Base-by-base conservation (phyloP, 2,329 filamentous ascomycete species). In the Helicocarpus griseus region DNA sequence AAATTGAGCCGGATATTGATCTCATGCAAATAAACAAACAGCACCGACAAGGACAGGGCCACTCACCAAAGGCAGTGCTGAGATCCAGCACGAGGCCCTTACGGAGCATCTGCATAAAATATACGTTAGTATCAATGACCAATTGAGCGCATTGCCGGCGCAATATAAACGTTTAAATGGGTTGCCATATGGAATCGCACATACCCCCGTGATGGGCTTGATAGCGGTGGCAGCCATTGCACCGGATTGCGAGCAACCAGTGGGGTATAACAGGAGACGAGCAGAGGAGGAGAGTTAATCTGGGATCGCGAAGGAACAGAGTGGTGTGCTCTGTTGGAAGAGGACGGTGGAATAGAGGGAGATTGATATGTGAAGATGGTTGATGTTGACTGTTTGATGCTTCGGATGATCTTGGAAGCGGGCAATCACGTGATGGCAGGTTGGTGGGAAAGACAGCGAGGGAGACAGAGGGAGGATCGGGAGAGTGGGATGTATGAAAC, bases 21-120 rank as follows among this genome's bases (percentile, higher is more conserved):
- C n/a, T n/a, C n/a, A n/a, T n/a, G n/a, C n/a, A n/a, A n/a, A n/a
- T n/a, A n/a, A n/a, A n/a, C n/a, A n/a, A n/a, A n/a, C n/a, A n/a
- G n/a, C n/a, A n/a, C n/a, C n/a, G n/a, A n/a, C n/a, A n/a, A n/a
- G n/a, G n/a, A n/a, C n/a, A n/a, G n/a, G n/a, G n/a, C n/a, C n/a
- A 75, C 80, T 69, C 74, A 83, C 82, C 82, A 63, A 82, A 71
- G 58, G 80, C 79, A 65, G 83, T 79, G 63, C 78, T 80, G 62
- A 86, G 72, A 69, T 86, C 81, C 61, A 85, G 74, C 61, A 86
- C 81, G 54, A 85, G 73, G 65, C 75, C 75, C 67, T 79, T 76
- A 68, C 80, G 79, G 72, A 85, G 79, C 77, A 83, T 83, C 81
- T 83, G 63, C 56, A 58, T 19, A 21, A 1, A 21, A 21, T 56